Percentiles rank a stretch among this genome's conserved stretches.
Evolutionary conservation across 2,329 filamentous ascomycete species (phyloP).

Genomic region (Trichoderma sp.): DNA sequence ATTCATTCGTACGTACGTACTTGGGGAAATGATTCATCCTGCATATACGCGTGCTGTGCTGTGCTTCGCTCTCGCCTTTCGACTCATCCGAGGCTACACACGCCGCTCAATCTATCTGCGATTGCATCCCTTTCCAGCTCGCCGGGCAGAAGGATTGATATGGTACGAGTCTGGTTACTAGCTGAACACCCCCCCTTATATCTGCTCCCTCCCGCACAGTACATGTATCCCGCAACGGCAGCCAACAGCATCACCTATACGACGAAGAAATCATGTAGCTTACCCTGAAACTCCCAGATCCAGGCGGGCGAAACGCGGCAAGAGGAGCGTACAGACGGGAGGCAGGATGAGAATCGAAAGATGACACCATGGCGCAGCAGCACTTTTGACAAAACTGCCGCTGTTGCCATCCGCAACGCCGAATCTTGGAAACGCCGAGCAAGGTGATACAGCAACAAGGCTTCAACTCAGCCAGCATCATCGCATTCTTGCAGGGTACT

Average conservation of each 20-base stretch:
- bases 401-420: not conserved
- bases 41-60: not conserved
- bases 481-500: not conserved
- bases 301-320: not conserved
- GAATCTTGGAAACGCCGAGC: not conserved
- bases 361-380: slow-evolving; percentile 7
- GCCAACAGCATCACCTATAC: not conserved
- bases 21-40: not conserved
- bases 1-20: not conserved
- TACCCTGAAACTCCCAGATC: not conserved
- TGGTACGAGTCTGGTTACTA: not conserved
- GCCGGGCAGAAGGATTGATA: not conserved
- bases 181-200: not conserved
- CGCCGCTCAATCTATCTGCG: not conserved
- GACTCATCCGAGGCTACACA: not conserved
- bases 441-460: not conserved
- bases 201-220: not conserved
- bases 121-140: not conserved
- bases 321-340: not conserved
- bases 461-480: not conserved
- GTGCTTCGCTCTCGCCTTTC: not conserved
- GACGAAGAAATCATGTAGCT: not conserved
- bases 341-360: not conserved
- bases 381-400: not conserved
- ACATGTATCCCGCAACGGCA: too few species aligned